These are phyloP conservation scores for Acacia pycnantha DNA, from an alignment of 331 rosid genomes.

Conservation along the genomic window DNA sequence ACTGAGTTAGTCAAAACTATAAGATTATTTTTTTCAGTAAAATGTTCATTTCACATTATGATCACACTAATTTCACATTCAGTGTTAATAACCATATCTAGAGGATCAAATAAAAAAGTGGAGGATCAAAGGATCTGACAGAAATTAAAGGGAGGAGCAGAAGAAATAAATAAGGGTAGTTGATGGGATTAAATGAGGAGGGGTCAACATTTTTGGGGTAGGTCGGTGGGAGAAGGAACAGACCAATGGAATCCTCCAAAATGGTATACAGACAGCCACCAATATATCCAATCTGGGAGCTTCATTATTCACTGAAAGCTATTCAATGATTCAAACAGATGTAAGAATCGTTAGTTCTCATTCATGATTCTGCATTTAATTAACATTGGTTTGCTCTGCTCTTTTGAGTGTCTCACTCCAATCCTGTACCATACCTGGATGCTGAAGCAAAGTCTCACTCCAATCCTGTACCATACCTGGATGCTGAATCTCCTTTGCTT, in stretches of 20 bases:
- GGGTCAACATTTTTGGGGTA: conserved; percentile 38
- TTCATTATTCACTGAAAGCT: conserved; percentile 27
- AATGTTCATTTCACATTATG: not conserved
- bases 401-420: not conserved
- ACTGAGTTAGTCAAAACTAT: no score
- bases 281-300: conserved; percentile 34
- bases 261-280: not conserved
- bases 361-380: not conserved
- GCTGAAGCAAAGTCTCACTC: no score
- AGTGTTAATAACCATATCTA: not conserved
- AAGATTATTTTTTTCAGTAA: not conserved
- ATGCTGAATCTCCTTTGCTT: not conserved
- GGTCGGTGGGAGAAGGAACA: conserved; percentile 24
- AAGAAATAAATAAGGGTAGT: conserved; percentile 51
- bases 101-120: not conserved
- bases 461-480: no score
- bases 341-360: not conserved
- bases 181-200: conserved; percentile 38
- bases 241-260: not conserved
- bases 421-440: not conserved
- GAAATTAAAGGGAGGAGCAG: conserved; percentile 13
- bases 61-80: not conserved
- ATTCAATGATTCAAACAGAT: not conserved
- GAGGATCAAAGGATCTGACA: conserved; percentile 13
- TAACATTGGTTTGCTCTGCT: not conserved